Evolutionary conservation across 352 stramenopile genomes (phyloP), one percentile per base, ranked within the genome.

Genomic region (Thalassiosira allenii): DNA sequence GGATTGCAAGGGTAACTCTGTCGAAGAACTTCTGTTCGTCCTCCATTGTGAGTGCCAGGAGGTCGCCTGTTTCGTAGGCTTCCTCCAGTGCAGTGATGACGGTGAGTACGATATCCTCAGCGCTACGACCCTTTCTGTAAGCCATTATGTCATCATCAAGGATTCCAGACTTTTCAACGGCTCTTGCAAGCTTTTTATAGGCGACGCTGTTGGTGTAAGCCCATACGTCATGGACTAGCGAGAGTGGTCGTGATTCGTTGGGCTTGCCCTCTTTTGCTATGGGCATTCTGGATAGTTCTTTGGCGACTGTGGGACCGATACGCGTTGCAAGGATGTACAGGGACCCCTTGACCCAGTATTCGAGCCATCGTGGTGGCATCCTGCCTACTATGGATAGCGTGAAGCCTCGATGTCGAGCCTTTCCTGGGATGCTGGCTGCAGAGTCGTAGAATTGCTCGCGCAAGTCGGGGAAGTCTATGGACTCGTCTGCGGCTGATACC

Each of bases 351-450:
- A 66, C 3, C 57, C 57, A 66, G 3, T 23, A 22, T 44, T 66
- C 25, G 29, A 17, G 4, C 57, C 57, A 66, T 51, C n/a, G 4
- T 29, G n/a, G 4, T 43, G 57, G 57, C 30, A 11, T 29, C 25
- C 57, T 3, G 27, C 2, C 57, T 17, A 66, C 2, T 2, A 66
- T 29, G n/a, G 57, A 2, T 49, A 66, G 57, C 2, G 2, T 2
- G 27, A 66, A 51, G 9, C 57, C 57, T 44, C 47, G n/a, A 23
- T 66, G 57, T 49, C 57, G 52, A 9, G 57, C 57, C n/a, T 66
- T 66, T 2, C 57, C 57, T 51, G 57, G 57, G 6, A 49, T 49
- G 5, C 5, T 51, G 12, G 5, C 47, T 17, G 20, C 20, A n/a
- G 12, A 6, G 12, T 57, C 22, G 6, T 11, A 27, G 22, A 57